Evolutionary conservation across 73 alveolate genomes (phyloP), one percentile per base, ranked within the genome.

Genomic region (Breviolum minutum): DNA sequence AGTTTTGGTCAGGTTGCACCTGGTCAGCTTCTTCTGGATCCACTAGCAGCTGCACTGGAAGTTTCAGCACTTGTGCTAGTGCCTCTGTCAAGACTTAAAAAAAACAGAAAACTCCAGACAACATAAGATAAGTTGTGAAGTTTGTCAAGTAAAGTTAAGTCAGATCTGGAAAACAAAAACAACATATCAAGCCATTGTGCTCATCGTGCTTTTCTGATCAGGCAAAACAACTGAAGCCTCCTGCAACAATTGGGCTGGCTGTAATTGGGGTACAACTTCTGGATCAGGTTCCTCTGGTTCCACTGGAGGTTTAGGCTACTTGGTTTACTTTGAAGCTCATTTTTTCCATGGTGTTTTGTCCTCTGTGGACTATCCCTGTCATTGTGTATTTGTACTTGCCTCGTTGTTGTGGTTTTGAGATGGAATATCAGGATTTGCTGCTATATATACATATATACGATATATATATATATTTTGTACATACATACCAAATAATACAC

Each of bases 1-100:
- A 81, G 90, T 81, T 81, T n/a, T 84, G 93, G 93, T 20, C 76
- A 24, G 73, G 76, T 61, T 84, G 93, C 76, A 84, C 76, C 13
- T 84, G 93, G 93, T 84, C 93, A 8, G 60, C 26, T 54, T 84
- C 93, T 48, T 17, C 61, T 26, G 92, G 89, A 40, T 11, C 61
- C 71, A 60, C 61, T 6, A 40, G 26, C 16, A 61, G 68, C 54
- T 81, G 66, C 71, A 81, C 90, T 14, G 70, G 90, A 77, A 40
- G 70, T 48, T 48, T 54, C 30, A 81, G 90, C 90, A 10, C 32
- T 81, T 54, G 69, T 54, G 90, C 69, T 48, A 81, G 90, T 48
- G 71, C 69, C 90, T 54, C 29, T 40, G 77, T 4, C 54, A 40
- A 40, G 54, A 40, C 54, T 40, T 40, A 40, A 2, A 40, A 40